Evolutionary conservation across 1,139 yeast species (phyloP).

Genomic region (Kurtzmaniella natalensis): DNA sequence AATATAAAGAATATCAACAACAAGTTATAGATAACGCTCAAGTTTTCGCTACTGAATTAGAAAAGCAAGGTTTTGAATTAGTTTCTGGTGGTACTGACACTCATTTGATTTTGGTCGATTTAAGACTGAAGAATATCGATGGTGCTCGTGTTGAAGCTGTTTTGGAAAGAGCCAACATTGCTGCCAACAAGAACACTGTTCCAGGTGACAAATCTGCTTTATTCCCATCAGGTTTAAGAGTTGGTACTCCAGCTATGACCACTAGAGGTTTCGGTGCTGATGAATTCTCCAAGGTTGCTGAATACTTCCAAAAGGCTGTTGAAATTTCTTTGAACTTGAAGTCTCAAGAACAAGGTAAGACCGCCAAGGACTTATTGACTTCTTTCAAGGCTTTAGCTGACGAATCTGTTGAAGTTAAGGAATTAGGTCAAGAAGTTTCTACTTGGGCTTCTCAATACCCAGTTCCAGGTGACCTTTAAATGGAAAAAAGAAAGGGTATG

Average conservation of each 20-base stretch:
- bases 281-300: constrained; percentile 77
- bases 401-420: constrained; percentile 52
- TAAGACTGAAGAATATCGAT: constrained; percentile 81
- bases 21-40: constrained; percentile 79
- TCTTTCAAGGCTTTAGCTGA: constrained; percentile 63
- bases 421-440: constrained; percentile 58
- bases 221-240: constrained; percentile 93
- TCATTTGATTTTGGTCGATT: constrained; percentile 82
- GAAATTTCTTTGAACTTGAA: constrained; percentile 58
- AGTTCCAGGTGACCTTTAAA: constrained; percentile 68
- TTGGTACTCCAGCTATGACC: constrained; percentile 98
- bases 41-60: constrained; percentile 67
- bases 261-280: constrained; percentile 84
- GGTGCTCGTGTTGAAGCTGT: constrained; percentile 96
- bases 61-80: constrained; percentile 63
- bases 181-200: constrained; percentile 92
- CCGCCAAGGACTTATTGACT: constrained; percentile 61
- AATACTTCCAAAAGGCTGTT: constrained; percentile 76
- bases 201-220: constrained; percentile 96
- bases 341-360: constrained; percentile 53
- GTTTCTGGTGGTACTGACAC: constrained; percentile 95
- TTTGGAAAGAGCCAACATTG: constrained; percentile 84
- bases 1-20: constrained; percentile 79
- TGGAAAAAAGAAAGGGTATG: too few relatives aligned
- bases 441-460: constrained; percentile 68